Evolutionary conservation across 306 rosid genomes (phyloP), one percentile per base, ranked within the genome.

Genomic region (Citrullus amarus): DNA sequence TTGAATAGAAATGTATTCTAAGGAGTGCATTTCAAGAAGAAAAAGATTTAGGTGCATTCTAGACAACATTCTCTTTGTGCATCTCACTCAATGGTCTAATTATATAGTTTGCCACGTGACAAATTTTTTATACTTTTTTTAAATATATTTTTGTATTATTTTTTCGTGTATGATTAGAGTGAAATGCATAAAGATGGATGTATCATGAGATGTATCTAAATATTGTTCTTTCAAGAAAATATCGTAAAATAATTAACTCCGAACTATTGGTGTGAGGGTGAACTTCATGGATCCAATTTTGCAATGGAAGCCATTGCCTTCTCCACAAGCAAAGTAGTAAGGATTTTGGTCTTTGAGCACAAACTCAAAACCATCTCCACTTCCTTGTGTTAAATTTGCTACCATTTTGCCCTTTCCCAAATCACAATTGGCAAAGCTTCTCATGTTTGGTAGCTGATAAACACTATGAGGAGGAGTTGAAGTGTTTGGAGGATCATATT

Each of bases 211-310:
- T 48, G 53, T 10, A 48, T 15, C 16, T 48, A 53, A 14, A 13
- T 51, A 14, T 15, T 14, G 6, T 16, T 51, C 2, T 51, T 0
- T 13, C 2, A 1, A 51, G 18, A 51, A 53, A 53, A 5, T 8
- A 25, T 16, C n/a, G 8, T 16, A 16, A 53, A 4, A 53, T 4
- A 11, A 48, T 53, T 8, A 53, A 53, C 2, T 17, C n/a, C 75
- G 89, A 32, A 83, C 0, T 80, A 79, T 69, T 18, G 98, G 98
- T 68, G 83, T 57, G 10, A 87, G 83, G 53, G 77, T 60, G 69
- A 93, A 91, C 83, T 88, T 93, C 97, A 91, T 93, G 28, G 22
- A 81, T 1, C 98, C 98, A 39, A 57, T 6, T 6, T 75, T 87
- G 86, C 98, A 93, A 75, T 93, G 92, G 17, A 81, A 28, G 2